These are phyloP conservation scores for Mycena metata DNA, from an alignment of 768 basidiomycete genomes.

Conservation along the genomic window DNA sequence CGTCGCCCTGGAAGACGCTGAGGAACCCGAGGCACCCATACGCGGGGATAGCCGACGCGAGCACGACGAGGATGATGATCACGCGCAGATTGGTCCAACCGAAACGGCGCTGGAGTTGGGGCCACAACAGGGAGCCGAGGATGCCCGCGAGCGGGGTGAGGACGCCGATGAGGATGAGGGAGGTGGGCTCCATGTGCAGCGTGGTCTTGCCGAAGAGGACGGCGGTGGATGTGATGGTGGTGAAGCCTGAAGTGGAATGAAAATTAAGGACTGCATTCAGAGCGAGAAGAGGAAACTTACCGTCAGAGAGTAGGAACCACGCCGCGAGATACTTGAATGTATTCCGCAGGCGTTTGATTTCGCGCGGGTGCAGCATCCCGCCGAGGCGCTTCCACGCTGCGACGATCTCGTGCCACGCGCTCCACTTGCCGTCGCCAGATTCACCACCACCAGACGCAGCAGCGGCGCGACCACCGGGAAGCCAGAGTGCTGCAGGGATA, in stretches of 20 bases:
- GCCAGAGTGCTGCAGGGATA: slow-evolving; percentile 81
- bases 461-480: slow-evolving; percentile 59
- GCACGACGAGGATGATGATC: slow-evolving; percentile 74
- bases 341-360: slow-evolving; percentile 81
- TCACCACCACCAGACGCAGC: slow-evolving; percentile 19
- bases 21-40: slow-evolving; percentile 91
- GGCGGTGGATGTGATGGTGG: slow-evolving; percentile 92
- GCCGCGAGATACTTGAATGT: slow-evolving; percentile 93
- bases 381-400: slow-evolving; percentile 84
- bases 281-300: slow-evolving; percentile 54
- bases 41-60: slow-evolving; percentile 76
- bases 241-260: slow-evolving; percentile 71
- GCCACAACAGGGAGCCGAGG: slow-evolving; percentile 87
- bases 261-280: not conserved
- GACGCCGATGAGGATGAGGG: slow-evolving; percentile 84
- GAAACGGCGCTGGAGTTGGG: slow-evolving; percentile 73
- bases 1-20: slow-evolving; percentile 57
- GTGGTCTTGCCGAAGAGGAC: slow-evolving; percentile 93
- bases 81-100: slow-evolving; percentile 77
- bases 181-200: slow-evolving; percentile 82
- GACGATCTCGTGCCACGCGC: slow-evolving; percentile 60
- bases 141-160: slow-evolving; percentile 86
- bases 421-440: slow-evolving; percentile 39
- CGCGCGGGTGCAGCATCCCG: slow-evolving; percentile 77
- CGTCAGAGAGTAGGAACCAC: slow-evolving; percentile 96